Conservation (phyloP, 2,329 filamentous ascomycete genomes). For the Penicillium sp. region DNA sequence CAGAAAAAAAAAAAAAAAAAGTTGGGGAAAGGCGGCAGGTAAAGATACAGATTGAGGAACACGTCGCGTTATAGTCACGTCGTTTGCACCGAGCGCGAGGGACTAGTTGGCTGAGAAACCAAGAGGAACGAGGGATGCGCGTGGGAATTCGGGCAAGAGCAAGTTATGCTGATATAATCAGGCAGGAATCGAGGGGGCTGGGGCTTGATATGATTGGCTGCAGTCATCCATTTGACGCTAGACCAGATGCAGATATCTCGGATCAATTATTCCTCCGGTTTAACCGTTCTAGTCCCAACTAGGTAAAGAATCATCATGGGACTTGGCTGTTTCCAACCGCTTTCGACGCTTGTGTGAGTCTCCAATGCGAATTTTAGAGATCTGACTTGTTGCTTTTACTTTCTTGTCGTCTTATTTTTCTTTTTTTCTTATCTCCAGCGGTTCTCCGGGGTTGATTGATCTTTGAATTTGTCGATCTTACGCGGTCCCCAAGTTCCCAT, state of each 20-base stretch:
- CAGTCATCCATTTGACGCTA: constrained; percentile 2
- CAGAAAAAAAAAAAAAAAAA: background rate
- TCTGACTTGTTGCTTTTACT: background rate
- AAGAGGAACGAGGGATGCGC: constrained; percentile 22
- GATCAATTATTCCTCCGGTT: constrained; percentile 16
- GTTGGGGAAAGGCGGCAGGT: background rate
- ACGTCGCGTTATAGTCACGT: constrained; percentile 13
- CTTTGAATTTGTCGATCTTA: constrained; percentile 6
- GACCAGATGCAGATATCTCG: constrained; percentile 10
- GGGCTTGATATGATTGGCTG: constrained; percentile 10
- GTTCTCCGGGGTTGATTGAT: background rate
- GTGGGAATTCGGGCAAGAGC: constrained; percentile 21
- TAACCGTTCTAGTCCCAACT: constrained; percentile 16
- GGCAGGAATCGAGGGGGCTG: constrained; percentile 27
- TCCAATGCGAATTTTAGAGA: constrained; percentile 1
- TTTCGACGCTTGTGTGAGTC: constrained; percentile 3
- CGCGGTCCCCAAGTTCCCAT: background rate
- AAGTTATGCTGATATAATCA: constrained; percentile 19
- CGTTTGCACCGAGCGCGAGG: constrained; percentile 14
- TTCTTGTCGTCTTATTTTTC: constrained; percentile 3
- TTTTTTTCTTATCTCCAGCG: background rate
- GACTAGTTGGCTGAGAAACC: constrained; percentile 27
- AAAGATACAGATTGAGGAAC: background rate
- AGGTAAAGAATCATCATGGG: constrained; percentile 32
- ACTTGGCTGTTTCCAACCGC: constrained; percentile 16